phyloP scores from a whole-genome alignment of 2,329 filamentous ascomycete species.

The Colletotrichum tamarilloi region DNA sequence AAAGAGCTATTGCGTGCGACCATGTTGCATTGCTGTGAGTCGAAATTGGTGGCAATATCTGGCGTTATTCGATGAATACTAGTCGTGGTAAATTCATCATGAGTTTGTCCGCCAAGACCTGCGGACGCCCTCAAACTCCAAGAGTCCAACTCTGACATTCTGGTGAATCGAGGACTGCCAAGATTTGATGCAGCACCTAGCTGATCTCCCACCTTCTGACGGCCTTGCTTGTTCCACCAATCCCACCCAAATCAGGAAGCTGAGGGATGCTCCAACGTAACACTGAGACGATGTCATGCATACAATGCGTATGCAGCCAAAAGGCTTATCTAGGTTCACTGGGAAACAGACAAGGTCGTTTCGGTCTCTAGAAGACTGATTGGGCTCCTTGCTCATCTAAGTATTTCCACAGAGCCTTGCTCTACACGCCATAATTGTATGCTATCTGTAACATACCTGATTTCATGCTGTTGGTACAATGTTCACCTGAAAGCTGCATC shows the following conservation, averaged over 20 bases:
- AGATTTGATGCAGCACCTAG: neutral
- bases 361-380: neutral
- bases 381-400: neutral
- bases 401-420: neutral
- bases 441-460: neutral
- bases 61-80: neutral
- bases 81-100: neutral
- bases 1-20: too few species aligned
- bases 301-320: neutral
- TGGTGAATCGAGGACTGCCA: neutral
- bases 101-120: neutral
- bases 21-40: neutral
- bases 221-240: slow-evolving; percentile 18
- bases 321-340: neutral
- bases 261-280: neutral
- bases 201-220: neutral
- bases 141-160: neutral
- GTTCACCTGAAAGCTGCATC: slow-evolving; percentile 24
- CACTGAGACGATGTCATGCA: neutral
- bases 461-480: neutral
- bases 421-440: neutral
- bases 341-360: neutral
- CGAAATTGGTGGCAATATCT: neutral
- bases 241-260: neutral
- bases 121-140: neutral